phyloP scores from a whole-genome alignment of 108 stramenopile genomes.

The Chaetoceros tenuissimus region DNA sequence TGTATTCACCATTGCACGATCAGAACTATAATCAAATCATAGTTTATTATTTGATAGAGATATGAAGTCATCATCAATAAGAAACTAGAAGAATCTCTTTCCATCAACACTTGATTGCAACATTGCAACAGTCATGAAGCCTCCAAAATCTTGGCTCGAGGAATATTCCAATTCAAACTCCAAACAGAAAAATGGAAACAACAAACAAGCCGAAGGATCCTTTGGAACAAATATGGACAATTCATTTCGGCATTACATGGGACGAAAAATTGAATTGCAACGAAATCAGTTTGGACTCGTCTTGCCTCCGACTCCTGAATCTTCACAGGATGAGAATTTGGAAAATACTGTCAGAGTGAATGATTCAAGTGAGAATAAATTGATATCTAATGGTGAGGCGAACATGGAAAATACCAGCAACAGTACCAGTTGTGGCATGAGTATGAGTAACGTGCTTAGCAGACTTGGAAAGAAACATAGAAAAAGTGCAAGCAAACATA shows the following conservation, averaged over 20 bases:
- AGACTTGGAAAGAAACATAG: neutral
- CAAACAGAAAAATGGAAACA: neutral
- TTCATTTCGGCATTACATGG: constrained; percentile 76
- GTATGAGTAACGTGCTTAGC: neutral
- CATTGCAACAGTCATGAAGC: too few relatives aligned
- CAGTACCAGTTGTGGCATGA: neutral
- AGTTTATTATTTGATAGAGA: too few relatives aligned
- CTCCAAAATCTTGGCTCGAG: neutral
- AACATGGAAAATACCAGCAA: neutral
- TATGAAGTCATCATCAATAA: too few relatives aligned
- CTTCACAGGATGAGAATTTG: neutral
- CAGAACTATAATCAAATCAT: too few relatives aligned
- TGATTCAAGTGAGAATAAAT: too few relatives aligned
- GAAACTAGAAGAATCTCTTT: too few relatives aligned
- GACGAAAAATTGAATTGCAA: constrained; percentile 69
- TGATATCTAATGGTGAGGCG: too few relatives aligned
- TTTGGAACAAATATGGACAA: constrained; percentile 22
- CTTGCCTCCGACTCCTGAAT: constrained; percentile 53
- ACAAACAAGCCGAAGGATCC: neutral
- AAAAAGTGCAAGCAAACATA: neutral
- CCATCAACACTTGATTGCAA: too few relatives aligned
- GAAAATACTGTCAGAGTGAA: too few relatives aligned
- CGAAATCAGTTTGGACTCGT: constrained; percentile 62
- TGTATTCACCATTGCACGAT: too few relatives aligned
- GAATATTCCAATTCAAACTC: neutral